A percentile compares a stretch with the other conserved stretches of the same genome.
phyloP scores from a whole-genome alignment of 208 protist species.

The Naegleria lovaniensis region DNA sequence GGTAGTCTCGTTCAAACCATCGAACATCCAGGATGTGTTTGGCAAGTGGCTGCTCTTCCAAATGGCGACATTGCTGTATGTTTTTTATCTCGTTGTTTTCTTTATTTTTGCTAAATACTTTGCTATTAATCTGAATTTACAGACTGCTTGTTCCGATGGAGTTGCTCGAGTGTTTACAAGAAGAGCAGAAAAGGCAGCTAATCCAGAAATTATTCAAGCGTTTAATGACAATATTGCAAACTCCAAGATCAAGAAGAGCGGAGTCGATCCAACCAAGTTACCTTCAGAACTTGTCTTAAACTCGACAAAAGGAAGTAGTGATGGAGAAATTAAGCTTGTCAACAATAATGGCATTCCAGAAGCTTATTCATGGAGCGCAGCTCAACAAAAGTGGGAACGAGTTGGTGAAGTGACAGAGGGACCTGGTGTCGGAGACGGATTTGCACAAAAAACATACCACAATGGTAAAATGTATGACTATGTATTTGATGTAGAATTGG shows the following conservation, averaged over 20 bases:
- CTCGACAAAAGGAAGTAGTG: not conserved
- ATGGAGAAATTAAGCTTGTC: conserved; percentile 56
- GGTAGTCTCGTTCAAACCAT: conserved; percentile 62
- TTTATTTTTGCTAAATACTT: no score
- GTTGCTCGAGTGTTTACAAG: conserved; percentile 74
- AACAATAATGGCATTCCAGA: conserved; percentile 60
- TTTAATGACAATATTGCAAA: not conserved
- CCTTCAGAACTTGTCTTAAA: not conserved
- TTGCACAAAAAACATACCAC: conserved; percentile 41
- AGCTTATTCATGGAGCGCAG: conserved; percentile 62
- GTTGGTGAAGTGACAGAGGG: conserved; percentile 79
- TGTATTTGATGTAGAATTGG: conserved; percentile 84
- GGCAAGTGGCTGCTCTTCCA: conserved; percentile 58
- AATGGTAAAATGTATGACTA: conserved; percentile 85
- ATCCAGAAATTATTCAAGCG: not conserved
- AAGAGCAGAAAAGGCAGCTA: conserved; percentile 27
- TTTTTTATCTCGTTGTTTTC: no score
- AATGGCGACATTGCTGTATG: conserved; percentile 57
- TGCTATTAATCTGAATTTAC: no score
- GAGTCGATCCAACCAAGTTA: conserved; percentile 10
- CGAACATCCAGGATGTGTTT: conserved; percentile 72
- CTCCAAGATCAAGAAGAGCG: not conserved
- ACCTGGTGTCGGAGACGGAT: conserved; percentile 46
- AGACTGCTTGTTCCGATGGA: conserved; percentile 69
- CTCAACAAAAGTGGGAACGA: conserved; percentile 65